Percentiles rank a stretch among this genome's conserved stretches.
phyloP scores from a whole-genome alignment of 257 asterid species.

The Marsdenia floribunda region DNA sequence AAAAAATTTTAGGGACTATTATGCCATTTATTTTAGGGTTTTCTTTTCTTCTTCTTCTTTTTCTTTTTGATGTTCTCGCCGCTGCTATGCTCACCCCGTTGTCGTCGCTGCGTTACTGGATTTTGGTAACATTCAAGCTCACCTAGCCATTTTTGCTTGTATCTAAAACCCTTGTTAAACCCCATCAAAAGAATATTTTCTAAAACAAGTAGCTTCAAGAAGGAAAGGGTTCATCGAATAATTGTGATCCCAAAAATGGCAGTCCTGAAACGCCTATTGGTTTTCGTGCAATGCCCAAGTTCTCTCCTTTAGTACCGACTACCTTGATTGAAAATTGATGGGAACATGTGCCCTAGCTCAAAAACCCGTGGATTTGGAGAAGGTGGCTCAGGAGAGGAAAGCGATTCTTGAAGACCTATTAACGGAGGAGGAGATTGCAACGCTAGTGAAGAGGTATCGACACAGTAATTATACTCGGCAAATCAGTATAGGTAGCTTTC shows the following conservation, averaged over 20 bases:
- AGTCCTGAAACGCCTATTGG: constrained; percentile 57
- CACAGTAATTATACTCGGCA: too few species aligned
- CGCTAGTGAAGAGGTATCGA: too few species aligned
- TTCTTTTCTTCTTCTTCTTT: too few species aligned
- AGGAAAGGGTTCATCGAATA: constrained; percentile 13
- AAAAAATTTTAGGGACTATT: too few species aligned
- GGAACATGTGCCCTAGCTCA: constrained; percentile 60
- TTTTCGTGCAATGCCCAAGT: constrained; percentile 63
- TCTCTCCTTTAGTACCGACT: constrained; percentile 83
- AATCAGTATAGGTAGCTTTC: too few species aligned
- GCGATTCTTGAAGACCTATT: too few species aligned
- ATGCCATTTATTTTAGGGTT: too few species aligned
- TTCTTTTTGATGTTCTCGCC: too few species aligned
- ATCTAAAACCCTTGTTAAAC: constrained; percentile 20
- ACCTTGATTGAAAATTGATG: constrained; percentile 74
- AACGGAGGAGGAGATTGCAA: too few species aligned
- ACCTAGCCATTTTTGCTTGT: constrained; percentile 55
- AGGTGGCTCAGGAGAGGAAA: constrained; percentile 43
- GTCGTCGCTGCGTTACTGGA: too few species aligned
- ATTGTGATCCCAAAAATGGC: not conserved
- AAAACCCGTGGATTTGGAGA: constrained; percentile 36
- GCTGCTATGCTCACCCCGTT: too few species aligned
- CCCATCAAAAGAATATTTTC: constrained; percentile 1
- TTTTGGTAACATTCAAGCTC: too few species aligned
- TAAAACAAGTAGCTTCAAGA: constrained; percentile 8